These are phyloP conservation scores for Coniochaeta sp. DNA, from an alignment of 2,329 filamentous ascomycete species.

Conservation along the genomic window DNA sequence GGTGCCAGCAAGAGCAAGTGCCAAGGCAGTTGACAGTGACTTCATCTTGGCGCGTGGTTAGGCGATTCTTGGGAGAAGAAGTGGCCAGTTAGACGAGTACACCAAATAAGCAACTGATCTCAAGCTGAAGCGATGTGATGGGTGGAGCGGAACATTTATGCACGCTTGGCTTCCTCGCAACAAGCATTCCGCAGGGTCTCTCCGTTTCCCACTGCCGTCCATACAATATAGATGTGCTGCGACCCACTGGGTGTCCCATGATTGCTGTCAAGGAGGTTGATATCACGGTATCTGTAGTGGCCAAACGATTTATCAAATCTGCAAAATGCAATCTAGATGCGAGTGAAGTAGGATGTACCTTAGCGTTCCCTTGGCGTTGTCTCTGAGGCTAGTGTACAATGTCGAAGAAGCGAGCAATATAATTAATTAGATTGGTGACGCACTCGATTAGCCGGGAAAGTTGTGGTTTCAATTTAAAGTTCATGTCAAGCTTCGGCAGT, in stretches of 20 bases:
- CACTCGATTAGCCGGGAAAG: not conserved
- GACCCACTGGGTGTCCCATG: not conserved
- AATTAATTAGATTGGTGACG: not conserved
- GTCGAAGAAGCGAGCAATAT: not conserved
- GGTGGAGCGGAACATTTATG: not conserved
- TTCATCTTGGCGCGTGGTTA: not conserved
- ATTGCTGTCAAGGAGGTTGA: no score
- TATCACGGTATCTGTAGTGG: no score
- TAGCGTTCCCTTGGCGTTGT: not conserved
- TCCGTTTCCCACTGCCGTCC: not conserved
- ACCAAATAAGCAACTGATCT: not conserved
- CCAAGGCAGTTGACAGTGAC: constrained; percentile 3
- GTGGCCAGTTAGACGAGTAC: not conserved
- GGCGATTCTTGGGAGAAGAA: not conserved
- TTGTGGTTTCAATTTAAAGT: not conserved
- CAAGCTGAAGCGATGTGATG: not conserved
- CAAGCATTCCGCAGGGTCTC: not conserved
- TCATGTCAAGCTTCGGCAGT: constrained; percentile 1
- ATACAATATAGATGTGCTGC: not conserved
- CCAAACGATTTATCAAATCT: no score
- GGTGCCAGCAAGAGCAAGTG: not conserved
- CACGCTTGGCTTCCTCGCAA: not conserved
- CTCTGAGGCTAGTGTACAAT: not conserved
- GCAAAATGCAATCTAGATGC: not conserved
- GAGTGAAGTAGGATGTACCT: not conserved